These are phyloP conservation scores for Volvox reticuliferus DNA, from an alignment of 139 green algal genomes.

Conservation along the genomic window DNA sequence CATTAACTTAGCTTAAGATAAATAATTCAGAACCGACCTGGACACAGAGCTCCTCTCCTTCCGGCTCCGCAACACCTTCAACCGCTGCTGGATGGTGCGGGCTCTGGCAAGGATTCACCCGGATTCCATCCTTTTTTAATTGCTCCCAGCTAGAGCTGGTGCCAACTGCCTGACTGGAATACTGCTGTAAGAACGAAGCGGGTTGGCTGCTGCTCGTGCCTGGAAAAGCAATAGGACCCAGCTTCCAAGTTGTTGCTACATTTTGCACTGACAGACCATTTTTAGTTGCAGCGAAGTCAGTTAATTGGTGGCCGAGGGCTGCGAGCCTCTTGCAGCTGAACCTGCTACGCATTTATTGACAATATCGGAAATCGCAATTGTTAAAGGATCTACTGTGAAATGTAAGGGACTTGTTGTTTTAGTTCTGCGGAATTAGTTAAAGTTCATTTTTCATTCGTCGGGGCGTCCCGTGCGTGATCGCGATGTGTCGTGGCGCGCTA, in stretches of 20 bases:
- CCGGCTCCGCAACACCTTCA: constrained; percentile 64
- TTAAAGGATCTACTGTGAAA: no score
- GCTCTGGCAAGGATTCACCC: constrained; percentile 82
- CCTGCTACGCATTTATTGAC: background rate
- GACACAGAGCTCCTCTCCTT: constrained; percentile 69
- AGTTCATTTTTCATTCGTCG: no score
- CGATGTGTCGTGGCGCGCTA: no score
- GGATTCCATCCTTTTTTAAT: background rate
- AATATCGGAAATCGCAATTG: background rate
- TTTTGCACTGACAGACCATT: background rate
- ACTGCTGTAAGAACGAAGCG: background rate
- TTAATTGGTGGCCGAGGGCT: background rate
- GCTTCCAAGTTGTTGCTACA: background rate
- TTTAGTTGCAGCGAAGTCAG: background rate
- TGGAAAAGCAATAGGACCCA: background rate
- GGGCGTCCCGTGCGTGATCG: no score
- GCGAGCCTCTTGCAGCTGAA: background rate
- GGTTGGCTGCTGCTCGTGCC: background rate
- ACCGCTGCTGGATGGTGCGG: constrained; percentile 78
- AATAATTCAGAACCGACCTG: constrained; percentile 49
- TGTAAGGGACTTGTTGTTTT: no score
- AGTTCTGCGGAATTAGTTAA: no score
- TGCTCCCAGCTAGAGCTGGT: background rate
- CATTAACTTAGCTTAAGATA: background rate
- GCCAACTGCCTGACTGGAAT: background rate